Conservation (phyloP, 306 rosid genomes). For the Quercus agrifolia region DNA sequence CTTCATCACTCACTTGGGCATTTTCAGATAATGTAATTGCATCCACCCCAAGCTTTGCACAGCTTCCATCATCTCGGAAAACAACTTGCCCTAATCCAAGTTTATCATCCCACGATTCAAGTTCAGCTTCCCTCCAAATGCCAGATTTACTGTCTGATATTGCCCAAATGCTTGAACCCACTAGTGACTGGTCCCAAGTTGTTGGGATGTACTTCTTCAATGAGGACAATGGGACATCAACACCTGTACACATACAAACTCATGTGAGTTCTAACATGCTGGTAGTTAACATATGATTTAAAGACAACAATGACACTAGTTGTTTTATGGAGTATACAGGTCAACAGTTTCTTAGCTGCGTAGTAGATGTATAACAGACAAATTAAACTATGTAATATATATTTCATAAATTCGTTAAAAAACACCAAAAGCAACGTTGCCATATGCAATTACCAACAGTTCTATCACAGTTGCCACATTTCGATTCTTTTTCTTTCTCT, state of each 20-base stretch:
- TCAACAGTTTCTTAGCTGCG: neutral
- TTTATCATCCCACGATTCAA: constrained; percentile 77
- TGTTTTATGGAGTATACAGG: too few relatives aligned
- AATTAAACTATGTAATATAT: neutral
- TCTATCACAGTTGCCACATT: neutral
- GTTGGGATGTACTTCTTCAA: constrained; percentile 68
- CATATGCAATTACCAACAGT: neutral
- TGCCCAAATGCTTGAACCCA: constrained; percentile 83
- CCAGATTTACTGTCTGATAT: constrained; percentile 52
- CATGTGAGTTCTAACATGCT: constrained; percentile 7
- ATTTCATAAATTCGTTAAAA: neutral
- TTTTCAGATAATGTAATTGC: constrained; percentile 62
- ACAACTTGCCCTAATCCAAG: constrained; percentile 68
- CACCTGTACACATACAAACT: constrained; percentile 45
- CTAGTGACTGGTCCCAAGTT: constrained; percentile 66
- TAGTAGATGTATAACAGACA: neutral
- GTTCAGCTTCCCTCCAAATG: constrained; percentile 90
- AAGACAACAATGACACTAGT: neutral
- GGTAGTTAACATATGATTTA: neutral
- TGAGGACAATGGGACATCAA: constrained; percentile 66
- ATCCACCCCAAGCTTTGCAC: constrained; percentile 58
- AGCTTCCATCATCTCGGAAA: constrained; percentile 81
- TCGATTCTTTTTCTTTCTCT: neutral
- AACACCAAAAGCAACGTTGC: neutral
- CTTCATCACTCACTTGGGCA: constrained; percentile 50